Evolutionary conservation across 2,329 filamentous ascomycete species (phyloP).

Genomic region (Alternaria panax): DNA sequence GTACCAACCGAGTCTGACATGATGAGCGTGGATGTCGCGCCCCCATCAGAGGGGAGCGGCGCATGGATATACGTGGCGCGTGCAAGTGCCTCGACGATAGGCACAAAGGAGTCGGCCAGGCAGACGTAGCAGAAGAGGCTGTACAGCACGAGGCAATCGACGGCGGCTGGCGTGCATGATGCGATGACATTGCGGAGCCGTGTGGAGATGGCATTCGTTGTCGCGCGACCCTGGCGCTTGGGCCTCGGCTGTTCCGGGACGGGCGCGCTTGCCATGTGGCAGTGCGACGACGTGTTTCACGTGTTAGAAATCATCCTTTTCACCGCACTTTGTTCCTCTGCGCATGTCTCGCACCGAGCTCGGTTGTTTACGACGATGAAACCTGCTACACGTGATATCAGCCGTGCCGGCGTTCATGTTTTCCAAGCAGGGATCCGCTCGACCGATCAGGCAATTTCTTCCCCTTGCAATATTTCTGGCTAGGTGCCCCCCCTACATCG

Average conservation of each 20-base stretch:
- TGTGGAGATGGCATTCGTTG: conserved; percentile 18
- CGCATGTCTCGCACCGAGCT: not conserved
- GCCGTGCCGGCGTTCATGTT: not conserved
- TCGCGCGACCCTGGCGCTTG: conserved; percentile 14
- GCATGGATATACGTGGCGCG: conserved; percentile 17
- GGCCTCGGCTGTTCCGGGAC: conserved; percentile 14
- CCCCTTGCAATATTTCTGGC: not conserved
- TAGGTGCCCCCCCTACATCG: not conserved
- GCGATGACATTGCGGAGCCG: conserved; percentile 19
- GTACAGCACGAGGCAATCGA: not conserved
- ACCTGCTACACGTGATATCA: too few relatives aligned
- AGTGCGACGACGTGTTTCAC: conserved; percentile 1
- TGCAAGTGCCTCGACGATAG: not conserved
- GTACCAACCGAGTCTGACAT: conserved; percentile 54
- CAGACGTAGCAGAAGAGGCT: conserved; percentile 1
- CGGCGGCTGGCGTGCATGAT: conserved; percentile 11
- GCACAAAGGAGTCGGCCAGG: conserved; percentile 7
- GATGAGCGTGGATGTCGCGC: conserved; percentile 31
- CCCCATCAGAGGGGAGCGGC: conserved; percentile 19
- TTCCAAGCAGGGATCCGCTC: not conserved
- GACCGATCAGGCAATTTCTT: conserved; percentile 8
- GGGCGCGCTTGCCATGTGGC: conserved; percentile 18
- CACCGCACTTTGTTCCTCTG: not conserved
- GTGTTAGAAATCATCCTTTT: not conserved
- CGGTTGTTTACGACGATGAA: too few relatives aligned